Evolutionary conservation across 1,284 basidiomycete species (phyloP).

Genomic region (Ceratorhiza oryzae-sativae): DNA sequence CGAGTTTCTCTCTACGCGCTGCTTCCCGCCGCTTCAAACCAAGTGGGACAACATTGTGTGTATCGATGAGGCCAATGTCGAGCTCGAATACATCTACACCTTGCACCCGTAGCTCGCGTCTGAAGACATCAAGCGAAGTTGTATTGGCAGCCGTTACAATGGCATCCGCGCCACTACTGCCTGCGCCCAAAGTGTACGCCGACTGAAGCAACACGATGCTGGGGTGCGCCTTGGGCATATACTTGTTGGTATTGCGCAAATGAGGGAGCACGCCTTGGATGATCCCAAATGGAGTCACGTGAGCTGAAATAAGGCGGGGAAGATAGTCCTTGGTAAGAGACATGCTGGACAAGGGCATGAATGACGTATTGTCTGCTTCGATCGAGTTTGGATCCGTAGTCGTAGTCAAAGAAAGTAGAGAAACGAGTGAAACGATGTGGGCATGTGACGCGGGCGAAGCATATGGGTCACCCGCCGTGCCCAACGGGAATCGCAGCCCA

Average conservation of each 20-base stretch:
- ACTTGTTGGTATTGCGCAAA: slow-evolving; percentile 55
- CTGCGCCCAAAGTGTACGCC: slow-evolving; percentile 68
- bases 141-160: slow-evolving; percentile 76
- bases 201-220: slow-evolving; percentile 53
- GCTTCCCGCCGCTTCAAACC: slow-evolving; percentile 24
- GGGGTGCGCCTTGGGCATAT: slow-evolving; percentile 61
- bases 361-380: background rate
- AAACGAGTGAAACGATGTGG: slow-evolving; percentile 41
- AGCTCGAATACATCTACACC: slow-evolving; percentile 38
- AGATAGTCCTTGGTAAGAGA: slow-evolving; percentile 68
- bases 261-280: slow-evolving; percentile 78
- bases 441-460: slow-evolving; percentile 53
- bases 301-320: slow-evolving; percentile 71
- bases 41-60: slow-evolving; percentile 18
- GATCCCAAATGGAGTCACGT: slow-evolving; percentile 74
- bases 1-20: slow-evolving; percentile 24
- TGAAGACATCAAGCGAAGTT: slow-evolving; percentile 72
- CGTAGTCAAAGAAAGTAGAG: slow-evolving; percentile 40
- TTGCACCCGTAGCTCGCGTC: slow-evolving; percentile 64
- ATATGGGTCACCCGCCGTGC: slow-evolving; percentile 77
- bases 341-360: slow-evolving; percentile 52
- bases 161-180: slow-evolving; percentile 67
- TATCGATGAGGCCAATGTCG: slow-evolving; percentile 34
- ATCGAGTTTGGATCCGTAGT: slow-evolving; percentile 10
- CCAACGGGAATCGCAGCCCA: slow-evolving; percentile 80